These are phyloP conservation scores for Neopestalotiopsis sp. DNA, from an alignment of 2,329 filamentous ascomycete species.

Conservation along the genomic window DNA sequence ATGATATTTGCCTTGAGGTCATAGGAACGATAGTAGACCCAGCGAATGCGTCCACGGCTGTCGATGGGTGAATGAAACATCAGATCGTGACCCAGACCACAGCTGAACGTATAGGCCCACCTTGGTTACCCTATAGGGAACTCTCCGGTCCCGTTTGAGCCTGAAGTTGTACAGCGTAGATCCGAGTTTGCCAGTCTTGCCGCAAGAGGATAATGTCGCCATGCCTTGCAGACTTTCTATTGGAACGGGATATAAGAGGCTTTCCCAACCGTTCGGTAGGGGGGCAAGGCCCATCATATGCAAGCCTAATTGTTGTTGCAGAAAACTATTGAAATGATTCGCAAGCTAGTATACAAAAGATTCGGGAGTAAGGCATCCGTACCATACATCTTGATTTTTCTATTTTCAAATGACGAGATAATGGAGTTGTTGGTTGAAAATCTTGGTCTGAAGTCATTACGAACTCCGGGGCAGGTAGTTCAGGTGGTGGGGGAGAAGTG, in stretches of 20 bases:
- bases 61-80: background rate
- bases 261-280: background rate
- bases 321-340: background rate
- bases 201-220: background rate
- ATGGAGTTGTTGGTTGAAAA: background rate
- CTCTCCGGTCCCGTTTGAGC: background rate
- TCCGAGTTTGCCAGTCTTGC: background rate
- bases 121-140: background rate
- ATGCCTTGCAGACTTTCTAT: background rate
- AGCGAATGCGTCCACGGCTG: background rate
- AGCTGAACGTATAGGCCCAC: background rate
- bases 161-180: background rate
- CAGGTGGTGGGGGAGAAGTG: background rate
- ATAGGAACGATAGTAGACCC: background rate
- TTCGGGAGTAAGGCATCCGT: background rate
- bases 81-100: background rate
- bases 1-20: background rate
- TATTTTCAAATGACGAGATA: background rate
- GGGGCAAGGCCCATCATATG: background rate
- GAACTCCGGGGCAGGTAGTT: background rate
- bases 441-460: no score
- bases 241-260: background rate
- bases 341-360: conserved; percentile 1
- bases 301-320: background rate
- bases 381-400: background rate